These are phyloP conservation scores for Apocynum venetum DNA, from an alignment of 257 asterid genomes.

Conservation along the genomic window DNA sequence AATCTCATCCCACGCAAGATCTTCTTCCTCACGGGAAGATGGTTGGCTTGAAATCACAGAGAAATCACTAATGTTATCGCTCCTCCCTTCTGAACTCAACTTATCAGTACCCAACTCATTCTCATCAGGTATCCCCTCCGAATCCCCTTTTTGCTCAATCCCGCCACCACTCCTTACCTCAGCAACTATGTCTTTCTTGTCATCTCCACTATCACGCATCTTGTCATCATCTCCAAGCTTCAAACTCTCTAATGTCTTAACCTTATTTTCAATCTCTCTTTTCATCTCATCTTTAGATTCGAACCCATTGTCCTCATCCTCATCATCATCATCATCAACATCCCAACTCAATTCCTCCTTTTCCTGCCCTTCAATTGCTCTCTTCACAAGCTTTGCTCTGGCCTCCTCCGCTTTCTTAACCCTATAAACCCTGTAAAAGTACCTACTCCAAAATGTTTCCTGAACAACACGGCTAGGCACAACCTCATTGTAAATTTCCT, in stretches of 20 bases:
- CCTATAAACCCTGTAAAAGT: constrained; percentile 63
- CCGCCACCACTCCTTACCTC: constrained; percentile 35
- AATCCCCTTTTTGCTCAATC: constrained; percentile 29
- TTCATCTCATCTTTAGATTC: constrained; percentile 22
- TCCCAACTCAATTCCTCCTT: constrained; percentile 89
- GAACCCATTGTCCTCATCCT: not conserved
- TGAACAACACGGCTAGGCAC: constrained; percentile 57
- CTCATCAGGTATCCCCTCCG: constrained; percentile 31
- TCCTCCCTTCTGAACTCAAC: constrained; percentile 51
- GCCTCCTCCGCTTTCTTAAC: constrained; percentile 65
- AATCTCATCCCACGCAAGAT: constrained; percentile 85
- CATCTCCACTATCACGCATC: constrained; percentile 19
- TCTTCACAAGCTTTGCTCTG: constrained; percentile 49
- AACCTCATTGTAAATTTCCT: constrained; percentile 58
- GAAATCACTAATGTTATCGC: constrained; percentile 55
- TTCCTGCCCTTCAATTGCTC: constrained; percentile 57
- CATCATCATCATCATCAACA: constrained; percentile 54
- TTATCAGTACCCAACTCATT: constrained; percentile 19
- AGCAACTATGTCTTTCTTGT: constrained; percentile 31
- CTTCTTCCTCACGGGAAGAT: constrained; percentile 61
- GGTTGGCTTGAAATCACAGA: constrained; percentile 65
- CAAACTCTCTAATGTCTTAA: constrained; percentile 29
- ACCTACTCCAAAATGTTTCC: constrained; percentile 77
- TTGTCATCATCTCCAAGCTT: constrained; percentile 19
- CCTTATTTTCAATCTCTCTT: constrained; percentile 30